phyloP scores from a whole-genome alignment of 148 eudicot species.

The Camellia sinensis region DNA sequence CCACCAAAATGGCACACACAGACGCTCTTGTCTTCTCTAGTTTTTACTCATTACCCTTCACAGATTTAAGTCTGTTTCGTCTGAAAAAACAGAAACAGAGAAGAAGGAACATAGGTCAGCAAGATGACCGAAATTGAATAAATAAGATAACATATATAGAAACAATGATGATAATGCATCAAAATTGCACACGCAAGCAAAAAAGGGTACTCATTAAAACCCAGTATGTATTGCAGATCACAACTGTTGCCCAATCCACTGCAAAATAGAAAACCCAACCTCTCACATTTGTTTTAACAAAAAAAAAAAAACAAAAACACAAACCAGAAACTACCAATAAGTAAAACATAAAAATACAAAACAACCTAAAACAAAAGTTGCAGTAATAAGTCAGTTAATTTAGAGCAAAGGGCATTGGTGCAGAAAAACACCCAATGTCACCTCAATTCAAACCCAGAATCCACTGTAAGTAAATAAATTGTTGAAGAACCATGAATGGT shows the following conservation, averaged over 20 bases:
- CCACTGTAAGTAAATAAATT: no score
- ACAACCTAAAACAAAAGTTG: neutral
- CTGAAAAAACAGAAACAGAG: slow-evolving; percentile 32
- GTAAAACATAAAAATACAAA: neutral
- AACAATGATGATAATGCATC: slow-evolving; percentile 15
- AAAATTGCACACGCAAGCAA: slow-evolving; percentile 33
- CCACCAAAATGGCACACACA: slow-evolving; percentile 25
- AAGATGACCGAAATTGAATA: slow-evolving; percentile 16
- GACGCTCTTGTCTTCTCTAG: slow-evolving; percentile 14
- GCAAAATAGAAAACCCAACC: slow-evolving; percentile 20
- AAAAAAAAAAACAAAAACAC: slow-evolving; percentile 24
- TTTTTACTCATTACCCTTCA: slow-evolving; percentile 23
- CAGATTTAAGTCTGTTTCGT: slow-evolving; percentile 20
- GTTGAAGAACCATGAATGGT: no score
- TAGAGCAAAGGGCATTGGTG: no score
- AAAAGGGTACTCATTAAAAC: slow-evolving; percentile 19
- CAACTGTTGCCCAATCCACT: slow-evolving; percentile 25
- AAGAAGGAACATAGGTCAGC: slow-evolving; percentile 28
- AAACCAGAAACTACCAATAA: neutral
- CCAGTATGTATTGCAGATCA: slow-evolving; percentile 16
- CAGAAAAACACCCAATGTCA: no score
- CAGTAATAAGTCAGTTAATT: no score
- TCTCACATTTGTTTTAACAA: slow-evolving; percentile 21
- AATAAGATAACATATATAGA: neutral
- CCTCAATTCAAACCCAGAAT: no score